These are phyloP conservation scores for Arachis monticola DNA, from an alignment of 331 rosid species.

Conservation along the genomic window DNA sequence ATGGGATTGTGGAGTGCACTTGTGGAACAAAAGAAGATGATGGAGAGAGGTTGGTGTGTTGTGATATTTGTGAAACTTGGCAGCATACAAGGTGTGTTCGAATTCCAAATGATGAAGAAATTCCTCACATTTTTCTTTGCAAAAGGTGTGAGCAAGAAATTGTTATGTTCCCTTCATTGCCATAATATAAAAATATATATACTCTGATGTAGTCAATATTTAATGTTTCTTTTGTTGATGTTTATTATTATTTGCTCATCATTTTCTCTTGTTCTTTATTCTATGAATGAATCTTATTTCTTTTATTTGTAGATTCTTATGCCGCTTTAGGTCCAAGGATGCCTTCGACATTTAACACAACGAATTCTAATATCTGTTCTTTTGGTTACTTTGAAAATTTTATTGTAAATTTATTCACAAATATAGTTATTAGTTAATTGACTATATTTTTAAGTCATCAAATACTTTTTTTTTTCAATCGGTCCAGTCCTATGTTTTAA, in stretches of 20 bases:
- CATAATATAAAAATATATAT: conserved; percentile 27
- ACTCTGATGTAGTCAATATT: not conserved
- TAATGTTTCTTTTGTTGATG: not conserved
- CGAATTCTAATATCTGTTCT: not conserved
- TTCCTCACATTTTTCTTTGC: conserved; percentile 79
- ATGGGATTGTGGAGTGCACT: conserved; percentile 55
- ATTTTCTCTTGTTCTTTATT: not conserved
- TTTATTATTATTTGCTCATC: not conserved
- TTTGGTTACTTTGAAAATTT: not conserved
- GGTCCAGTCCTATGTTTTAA: too few relatives aligned
- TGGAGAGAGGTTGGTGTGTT: conserved; percentile 77
- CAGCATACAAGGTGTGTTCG: conserved; percentile 82
- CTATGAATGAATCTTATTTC: not conserved
- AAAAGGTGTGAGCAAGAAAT: conserved; percentile 78
- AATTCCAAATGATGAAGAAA: conserved; percentile 66
- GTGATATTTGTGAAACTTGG: conserved; percentile 89
- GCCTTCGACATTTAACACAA: not conserved
- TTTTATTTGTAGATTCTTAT: conserved; percentile 7
- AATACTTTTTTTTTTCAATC: too few relatives aligned
- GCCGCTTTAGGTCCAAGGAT: not conserved
- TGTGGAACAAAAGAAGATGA: conserved; percentile 89
- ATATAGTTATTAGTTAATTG: not conserved
- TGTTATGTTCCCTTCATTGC: conserved; percentile 57
- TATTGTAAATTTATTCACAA: conserved; percentile 16
- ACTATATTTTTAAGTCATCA: not conserved